A percentile compares a stretch with the other conserved stretches of the same genome.
Evolutionary conservation across 768 basidiomycete genomes (phyloP).

Genomic region (Baorangia bicolor): DNA sequence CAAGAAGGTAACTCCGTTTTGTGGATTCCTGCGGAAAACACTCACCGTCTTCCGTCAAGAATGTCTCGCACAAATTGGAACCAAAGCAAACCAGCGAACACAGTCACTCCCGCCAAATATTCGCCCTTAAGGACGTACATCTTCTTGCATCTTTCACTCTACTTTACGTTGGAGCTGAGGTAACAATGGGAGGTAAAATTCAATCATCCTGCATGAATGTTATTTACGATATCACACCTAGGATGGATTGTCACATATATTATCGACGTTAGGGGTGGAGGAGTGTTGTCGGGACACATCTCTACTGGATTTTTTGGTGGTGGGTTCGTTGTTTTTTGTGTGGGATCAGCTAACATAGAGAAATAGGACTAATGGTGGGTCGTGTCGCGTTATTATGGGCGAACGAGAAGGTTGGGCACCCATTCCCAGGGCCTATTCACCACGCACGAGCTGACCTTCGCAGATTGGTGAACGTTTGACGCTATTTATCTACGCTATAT

Average conservation of each 20-base stretch:
- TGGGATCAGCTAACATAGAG: background rate
- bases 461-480: conserved; percentile 34
- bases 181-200: conserved; percentile 45
- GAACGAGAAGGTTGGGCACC: conserved; percentile 23
- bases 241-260: conserved; percentile 71
- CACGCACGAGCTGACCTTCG: background rate
- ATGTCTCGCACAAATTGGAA: conserved; percentile 35
- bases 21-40: background rate
- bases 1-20: conserved; percentile 53
- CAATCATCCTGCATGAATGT: background rate
- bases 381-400: conserved; percentile 30
- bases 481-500: conserved; percentile 28
- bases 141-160: conserved; percentile 45
- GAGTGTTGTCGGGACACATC: conserved; percentile 46
- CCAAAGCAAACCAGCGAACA: conserved; percentile 27
- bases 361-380: conserved; percentile 29
- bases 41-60: conserved; percentile 26
- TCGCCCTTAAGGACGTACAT: conserved; percentile 42
- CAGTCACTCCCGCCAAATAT: conserved; percentile 48
- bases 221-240: conserved; percentile 12
- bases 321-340: background rate
- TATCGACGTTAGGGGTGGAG: conserved; percentile 43
- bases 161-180: conserved; percentile 53
- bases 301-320: conserved; percentile 40
- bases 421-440: too few relatives aligned